These are phyloP conservation scores for Barbatosphaeria neglecta DNA, from an alignment of 495 filamentous ascomycete species.

Conservation along the genomic window DNA sequence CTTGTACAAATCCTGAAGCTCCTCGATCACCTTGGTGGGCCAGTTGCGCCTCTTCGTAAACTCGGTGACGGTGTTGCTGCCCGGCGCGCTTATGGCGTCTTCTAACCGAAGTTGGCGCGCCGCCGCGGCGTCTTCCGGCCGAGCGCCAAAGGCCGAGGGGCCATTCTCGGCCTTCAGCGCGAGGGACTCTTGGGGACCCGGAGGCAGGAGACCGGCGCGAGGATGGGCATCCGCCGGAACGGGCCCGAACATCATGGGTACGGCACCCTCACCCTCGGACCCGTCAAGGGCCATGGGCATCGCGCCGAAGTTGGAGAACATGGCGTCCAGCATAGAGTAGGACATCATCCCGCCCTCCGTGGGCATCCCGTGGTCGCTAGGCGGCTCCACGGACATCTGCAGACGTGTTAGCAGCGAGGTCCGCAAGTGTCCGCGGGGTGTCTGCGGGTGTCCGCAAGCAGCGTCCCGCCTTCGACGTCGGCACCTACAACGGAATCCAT, in stretches of 20 bases:
- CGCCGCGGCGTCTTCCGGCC: not conserved
- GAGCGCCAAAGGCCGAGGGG: too few species aligned
- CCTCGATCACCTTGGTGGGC: conserved; percentile 79
- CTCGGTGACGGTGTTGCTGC: conserved; percentile 60
- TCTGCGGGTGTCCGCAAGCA: not conserved
- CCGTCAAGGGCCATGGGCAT: conserved; percentile 26
- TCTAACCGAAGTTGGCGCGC: conserved; percentile 5
- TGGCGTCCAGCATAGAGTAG: conserved; percentile 25
- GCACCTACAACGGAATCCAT: not conserved
- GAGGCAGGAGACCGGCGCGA: not conserved
- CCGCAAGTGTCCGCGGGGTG: conserved; percentile 2
- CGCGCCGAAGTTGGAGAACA: conserved; percentile 23
- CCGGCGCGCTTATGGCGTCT: conserved; percentile 20
- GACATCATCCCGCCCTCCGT: too few species aligned
- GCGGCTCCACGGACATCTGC: conserved; percentile 17
- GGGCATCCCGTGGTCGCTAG: conserved; percentile 12
- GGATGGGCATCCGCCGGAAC: not conserved
- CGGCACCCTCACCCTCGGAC: conserved; percentile 9
- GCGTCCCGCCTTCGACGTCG: not conserved
- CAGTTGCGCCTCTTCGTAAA: conserved; percentile 80
- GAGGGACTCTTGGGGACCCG: not conserved
- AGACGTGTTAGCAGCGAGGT: not conserved
- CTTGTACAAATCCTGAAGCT: conserved; percentile 80
- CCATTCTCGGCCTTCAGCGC: not conserved
- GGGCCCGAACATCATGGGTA: conserved; percentile 8